phyloP scores from a whole-genome alignment of 2,329 filamentous ascomycete species.

The Tricladium varicosporioides region DNA sequence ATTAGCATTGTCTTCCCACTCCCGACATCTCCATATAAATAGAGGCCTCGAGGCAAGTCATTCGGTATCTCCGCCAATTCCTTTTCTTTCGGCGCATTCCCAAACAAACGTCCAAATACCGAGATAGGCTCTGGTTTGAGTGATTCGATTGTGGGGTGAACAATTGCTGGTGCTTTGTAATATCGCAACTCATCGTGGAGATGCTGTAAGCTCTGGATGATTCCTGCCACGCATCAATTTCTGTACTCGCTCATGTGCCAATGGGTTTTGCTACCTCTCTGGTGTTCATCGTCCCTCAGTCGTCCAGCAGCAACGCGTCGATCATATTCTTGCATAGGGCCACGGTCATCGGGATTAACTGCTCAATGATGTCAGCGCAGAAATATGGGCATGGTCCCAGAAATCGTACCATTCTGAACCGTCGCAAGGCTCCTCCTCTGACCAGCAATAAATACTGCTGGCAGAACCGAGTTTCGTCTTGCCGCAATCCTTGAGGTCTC shows the following conservation, averaged over 20 bases:
- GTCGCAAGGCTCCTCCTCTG: slow-evolving; percentile 30
- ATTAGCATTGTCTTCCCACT: slow-evolving; percentile 99
- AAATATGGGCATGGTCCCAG: background rate
- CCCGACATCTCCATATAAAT: slow-evolving; percentile 94
- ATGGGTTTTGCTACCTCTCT: slow-evolving; percentile 60
- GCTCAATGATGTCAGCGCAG: background rate
- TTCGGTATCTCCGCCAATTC: slow-evolving; percentile 56
- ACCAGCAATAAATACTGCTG: slow-evolving; percentile 29
- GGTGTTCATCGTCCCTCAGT: slow-evolving; percentile 84
- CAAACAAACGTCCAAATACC: slow-evolving; percentile 61
- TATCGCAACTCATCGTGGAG: slow-evolving; percentile 77
- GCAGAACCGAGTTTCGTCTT: slow-evolving; percentile 15
- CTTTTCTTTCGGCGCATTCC: slow-evolving; percentile 39
- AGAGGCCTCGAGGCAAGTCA: slow-evolving; percentile 82
- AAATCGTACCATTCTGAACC: slow-evolving; percentile 28
- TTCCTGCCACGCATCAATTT: slow-evolving; percentile 50
- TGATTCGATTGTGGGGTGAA: slow-evolving; percentile 75
- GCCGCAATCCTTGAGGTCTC: background rate
- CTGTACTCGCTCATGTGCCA: background rate
- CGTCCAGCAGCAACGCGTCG: slow-evolving; percentile 70
- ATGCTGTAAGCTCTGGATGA: slow-evolving; percentile 85
- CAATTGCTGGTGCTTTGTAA: slow-evolving; percentile 72
- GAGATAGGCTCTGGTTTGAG: slow-evolving; percentile 53
- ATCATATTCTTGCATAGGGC: slow-evolving; percentile 88
- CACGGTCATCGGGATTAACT: slow-evolving; percentile 39